Conservation (phyloP, 129 eudicot genomes). For the Mikania micrantha region DNA sequence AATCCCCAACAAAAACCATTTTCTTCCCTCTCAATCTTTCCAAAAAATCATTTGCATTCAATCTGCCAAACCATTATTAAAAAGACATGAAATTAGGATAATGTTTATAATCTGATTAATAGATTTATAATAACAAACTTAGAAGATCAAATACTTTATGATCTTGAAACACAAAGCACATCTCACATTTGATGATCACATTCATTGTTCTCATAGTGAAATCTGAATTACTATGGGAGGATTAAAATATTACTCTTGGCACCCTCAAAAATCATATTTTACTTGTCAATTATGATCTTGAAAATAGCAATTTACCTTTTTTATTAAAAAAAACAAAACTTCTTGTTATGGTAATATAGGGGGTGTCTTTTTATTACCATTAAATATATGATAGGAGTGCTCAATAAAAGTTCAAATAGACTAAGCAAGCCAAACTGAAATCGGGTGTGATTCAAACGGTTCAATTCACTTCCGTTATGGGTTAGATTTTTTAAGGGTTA, state of each 20-base stretch:
- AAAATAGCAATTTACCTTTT: not conserved
- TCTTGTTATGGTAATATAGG: not conserved
- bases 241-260: not conserved
- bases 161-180: not conserved
- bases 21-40: constrained; percentile 80
- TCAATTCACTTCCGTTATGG: not conserved
- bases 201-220: not conserved
- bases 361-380: not conserved
- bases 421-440: no score
- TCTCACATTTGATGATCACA: not conserved
- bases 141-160: not conserved
- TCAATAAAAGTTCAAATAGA: no score
- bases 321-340: not conserved
- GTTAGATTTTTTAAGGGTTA: not conserved
- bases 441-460: not conserved
- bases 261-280: not conserved
- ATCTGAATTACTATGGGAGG: not conserved
- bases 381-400: not conserved
- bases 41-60: constrained; percentile 83
- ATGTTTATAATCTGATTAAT: not conserved
- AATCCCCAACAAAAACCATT: constrained; percentile 91
- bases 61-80: constrained; percentile 27
- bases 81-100: not conserved
- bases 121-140: not conserved
- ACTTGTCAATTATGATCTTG: not conserved